Evolutionary conservation across 345 rosid species (phyloP).

Genomic region (Citrus maxima): DNA sequence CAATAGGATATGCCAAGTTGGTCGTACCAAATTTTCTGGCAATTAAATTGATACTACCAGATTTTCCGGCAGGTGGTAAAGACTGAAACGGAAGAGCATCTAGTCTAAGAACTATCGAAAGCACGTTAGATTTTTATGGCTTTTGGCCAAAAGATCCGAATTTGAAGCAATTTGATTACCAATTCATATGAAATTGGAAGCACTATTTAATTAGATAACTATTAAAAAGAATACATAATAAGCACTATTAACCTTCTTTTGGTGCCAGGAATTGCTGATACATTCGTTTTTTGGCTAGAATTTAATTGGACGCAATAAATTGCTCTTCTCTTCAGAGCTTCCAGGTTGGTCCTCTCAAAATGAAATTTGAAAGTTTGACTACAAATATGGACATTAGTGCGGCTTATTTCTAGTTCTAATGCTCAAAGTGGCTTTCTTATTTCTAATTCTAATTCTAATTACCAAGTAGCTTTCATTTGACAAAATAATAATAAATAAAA

Average conservation of each 20-base stretch:
- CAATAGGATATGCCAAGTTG: no score
- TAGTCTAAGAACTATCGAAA: background rate
- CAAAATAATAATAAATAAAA: background rate
- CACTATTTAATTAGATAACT: background rate
- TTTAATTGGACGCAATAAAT: no score
- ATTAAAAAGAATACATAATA: no score
- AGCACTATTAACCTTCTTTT: background rate
- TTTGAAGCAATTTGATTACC: background rate
- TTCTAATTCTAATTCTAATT: no score
- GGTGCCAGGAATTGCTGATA: background rate
- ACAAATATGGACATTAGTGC: background rate
- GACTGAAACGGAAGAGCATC: background rate
- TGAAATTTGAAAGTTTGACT: background rate
- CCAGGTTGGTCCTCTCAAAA: no score
- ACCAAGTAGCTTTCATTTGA: background rate
- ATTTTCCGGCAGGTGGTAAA: background rate
- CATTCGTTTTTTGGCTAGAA: no score
- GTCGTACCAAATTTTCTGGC: background rate
- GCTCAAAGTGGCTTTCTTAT: no score
- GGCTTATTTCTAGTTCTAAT: background rate
- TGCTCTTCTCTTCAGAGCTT: no score
- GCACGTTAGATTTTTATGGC: background rate
- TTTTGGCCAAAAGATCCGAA: background rate
- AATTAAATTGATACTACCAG: background rate
- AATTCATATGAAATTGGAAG: background rate